phyloP scores from a whole-genome alignment of 83 land plant species.

The Thuja plicata region DNA sequence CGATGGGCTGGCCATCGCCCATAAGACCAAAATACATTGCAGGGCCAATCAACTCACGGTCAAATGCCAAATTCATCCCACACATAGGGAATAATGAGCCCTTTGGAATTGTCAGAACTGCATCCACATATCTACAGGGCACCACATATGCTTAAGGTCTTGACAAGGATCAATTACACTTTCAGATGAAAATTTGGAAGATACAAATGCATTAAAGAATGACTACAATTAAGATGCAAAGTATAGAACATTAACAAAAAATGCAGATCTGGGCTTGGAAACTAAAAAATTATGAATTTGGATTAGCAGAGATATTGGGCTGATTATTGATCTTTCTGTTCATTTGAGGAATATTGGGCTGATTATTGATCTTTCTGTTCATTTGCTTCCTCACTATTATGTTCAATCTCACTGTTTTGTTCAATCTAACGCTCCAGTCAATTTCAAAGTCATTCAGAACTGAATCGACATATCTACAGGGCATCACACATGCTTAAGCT shows the following conservation, averaged over 20 bases:
- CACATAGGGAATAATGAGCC: constrained; percentile 66
- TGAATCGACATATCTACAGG: constrained; percentile 42
- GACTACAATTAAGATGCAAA: background rate
- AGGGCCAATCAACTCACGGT: constrained; percentile 61
- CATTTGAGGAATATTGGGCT: background rate
- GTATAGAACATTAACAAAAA: background rate
- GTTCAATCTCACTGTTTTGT: too few relatives aligned
- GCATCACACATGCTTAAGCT: background rate
- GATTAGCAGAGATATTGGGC: too few relatives aligned
- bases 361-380: background rate
- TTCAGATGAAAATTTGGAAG: background rate
- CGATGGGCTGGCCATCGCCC: constrained; percentile 83
- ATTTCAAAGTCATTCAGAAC: too few relatives aligned
- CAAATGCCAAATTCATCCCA: constrained; percentile 70
- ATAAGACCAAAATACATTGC: constrained; percentile 81
- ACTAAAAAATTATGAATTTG: too few relatives aligned
- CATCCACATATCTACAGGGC: constrained; percentile 41
- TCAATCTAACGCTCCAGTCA: too few relatives aligned
- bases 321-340: too few relatives aligned
- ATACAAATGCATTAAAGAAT: background rate
- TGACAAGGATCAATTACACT: background rate
- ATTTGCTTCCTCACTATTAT: too few relatives aligned
- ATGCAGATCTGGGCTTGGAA: too few relatives aligned
- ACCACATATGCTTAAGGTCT: background rate
- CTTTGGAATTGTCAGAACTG: constrained; percentile 52